Evolutionary conservation across 2,329 filamentous ascomycete species (phyloP).

Genomic region (Dryadomyces sulphureus): DNA sequence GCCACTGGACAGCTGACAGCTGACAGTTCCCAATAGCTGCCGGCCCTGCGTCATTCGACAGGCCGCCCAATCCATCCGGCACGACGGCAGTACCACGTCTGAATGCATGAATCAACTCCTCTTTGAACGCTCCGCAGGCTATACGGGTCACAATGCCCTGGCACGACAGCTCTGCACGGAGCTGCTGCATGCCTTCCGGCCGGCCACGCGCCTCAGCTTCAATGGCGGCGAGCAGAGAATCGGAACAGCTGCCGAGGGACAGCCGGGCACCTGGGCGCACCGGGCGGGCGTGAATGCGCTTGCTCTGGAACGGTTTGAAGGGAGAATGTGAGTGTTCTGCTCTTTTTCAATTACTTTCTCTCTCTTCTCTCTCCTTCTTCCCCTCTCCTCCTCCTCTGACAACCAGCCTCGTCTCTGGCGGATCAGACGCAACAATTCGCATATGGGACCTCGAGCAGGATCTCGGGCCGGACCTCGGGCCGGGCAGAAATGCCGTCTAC

Average conservation of each 20-base stretch:
- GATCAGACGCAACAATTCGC: slow-evolving; percentile 69
- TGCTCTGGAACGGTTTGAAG: slow-evolving; percentile 69
- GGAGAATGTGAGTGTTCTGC: slow-evolving; percentile 45
- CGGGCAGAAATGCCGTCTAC: slow-evolving; percentile 34
- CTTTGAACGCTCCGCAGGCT: slow-evolving; percentile 61
- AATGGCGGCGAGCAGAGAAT: slow-evolving; percentile 38
- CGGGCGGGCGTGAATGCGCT: slow-evolving; percentile 65
- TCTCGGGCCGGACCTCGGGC: slow-evolving; percentile 25
- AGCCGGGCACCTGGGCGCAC: slow-evolving; percentile 44
- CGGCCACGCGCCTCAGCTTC: slow-evolving; percentile 54
- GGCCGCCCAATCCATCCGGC: no score
- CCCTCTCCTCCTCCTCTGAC: no score
- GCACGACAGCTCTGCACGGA: slow-evolving; percentile 49
- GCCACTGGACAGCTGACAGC: no score
- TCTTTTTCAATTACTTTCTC: neutral
- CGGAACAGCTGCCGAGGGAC: slow-evolving; percentile 12
- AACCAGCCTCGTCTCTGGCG: slow-evolving; percentile 62
- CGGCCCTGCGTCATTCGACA: no score
- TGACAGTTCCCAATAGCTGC: no score
- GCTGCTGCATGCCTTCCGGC: slow-evolving; percentile 54
- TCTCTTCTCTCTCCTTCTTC: neutral
- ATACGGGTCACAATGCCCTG: slow-evolving; percentile 47
- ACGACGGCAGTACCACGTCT: no score
- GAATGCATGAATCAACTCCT: slow-evolving; percentile 56
- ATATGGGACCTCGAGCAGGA: slow-evolving; percentile 72